Conservation (phyloP, 257 asterid species). For the Leptodermis oblonga region DNA sequence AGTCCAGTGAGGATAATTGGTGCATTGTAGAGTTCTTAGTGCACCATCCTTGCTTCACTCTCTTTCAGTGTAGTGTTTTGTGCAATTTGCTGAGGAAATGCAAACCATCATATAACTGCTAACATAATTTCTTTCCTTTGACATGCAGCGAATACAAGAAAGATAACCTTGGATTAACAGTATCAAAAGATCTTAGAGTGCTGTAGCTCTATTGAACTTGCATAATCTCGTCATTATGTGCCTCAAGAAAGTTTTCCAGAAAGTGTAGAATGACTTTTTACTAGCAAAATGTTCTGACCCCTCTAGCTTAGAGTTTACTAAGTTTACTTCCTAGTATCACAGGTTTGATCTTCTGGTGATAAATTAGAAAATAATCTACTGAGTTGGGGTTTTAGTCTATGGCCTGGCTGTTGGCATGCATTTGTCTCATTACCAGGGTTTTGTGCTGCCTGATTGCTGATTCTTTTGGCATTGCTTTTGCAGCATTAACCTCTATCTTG, state of each 20-base stretch:
- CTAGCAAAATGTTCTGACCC: neutral
- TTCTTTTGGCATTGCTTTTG: neutral
- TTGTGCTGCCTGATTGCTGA: neutral
- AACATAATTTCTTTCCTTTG: neutral
- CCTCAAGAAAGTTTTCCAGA: neutral
- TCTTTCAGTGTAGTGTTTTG: neutral
- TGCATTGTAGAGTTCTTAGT: neutral
- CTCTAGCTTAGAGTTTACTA: too few species aligned
- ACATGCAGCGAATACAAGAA: neutral
- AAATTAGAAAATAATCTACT: neutral
- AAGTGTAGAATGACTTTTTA: neutral
- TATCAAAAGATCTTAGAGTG: neutral
- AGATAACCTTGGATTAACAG: neutral
- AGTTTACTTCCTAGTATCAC: too few species aligned
- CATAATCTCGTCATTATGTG: neutral
- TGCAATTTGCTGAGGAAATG: neutral
- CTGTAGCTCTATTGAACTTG: neutral
- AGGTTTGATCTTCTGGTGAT: neutral
- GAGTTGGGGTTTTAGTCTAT: neutral
- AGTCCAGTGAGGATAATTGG: neutral
- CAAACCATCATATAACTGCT: neutral
- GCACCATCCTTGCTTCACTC: neutral
- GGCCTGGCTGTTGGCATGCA: neutral
- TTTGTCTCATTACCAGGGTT: neutral
- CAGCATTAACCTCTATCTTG: neutral